These are phyloP conservation scores for Eucalyptus camaldulensis DNA, from an alignment of 345 rosid species.

Conservation along the genomic window DNA sequence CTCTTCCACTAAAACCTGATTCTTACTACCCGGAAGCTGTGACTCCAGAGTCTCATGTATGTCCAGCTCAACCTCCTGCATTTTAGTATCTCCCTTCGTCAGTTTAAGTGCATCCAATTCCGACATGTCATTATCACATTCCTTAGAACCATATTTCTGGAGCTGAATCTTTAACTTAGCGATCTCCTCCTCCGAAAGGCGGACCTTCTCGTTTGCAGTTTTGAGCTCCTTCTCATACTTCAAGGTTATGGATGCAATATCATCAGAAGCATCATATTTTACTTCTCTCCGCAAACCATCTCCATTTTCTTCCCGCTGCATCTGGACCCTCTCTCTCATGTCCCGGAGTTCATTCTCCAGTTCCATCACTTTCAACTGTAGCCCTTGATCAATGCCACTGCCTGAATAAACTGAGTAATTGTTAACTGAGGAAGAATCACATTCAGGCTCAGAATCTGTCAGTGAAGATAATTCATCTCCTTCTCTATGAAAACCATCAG, in stretches of 20 bases:
- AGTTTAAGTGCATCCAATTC: slow-evolving; percentile 6
- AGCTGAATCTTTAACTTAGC: slow-evolving; percentile 35
- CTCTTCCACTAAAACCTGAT: slow-evolving; percentile 29
- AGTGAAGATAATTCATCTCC: slow-evolving; percentile 57
- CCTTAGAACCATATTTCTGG: slow-evolving; percentile 18
- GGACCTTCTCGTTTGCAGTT: slow-evolving; percentile 35
- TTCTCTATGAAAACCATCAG: slow-evolving; percentile 43
- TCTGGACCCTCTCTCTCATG: slow-evolving; percentile 37
- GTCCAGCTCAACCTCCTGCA: slow-evolving; percentile 6
- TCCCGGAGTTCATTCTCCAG: slow-evolving; percentile 54
- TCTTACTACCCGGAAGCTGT: slow-evolving; percentile 8
- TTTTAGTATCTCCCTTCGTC: slow-evolving; percentile 2
- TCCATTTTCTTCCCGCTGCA: slow-evolving; percentile 27
- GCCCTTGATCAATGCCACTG: slow-evolving; percentile 30
- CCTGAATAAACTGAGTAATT: slow-evolving; percentile 36
- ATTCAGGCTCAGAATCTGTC: slow-evolving; percentile 61
- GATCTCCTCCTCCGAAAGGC: slow-evolving; percentile 39
- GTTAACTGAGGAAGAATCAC: slow-evolving; percentile 63
- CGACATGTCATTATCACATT: slow-evolving; percentile 3
- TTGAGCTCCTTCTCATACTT: slow-evolving; percentile 48
- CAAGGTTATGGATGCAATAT: slow-evolving; percentile 22
- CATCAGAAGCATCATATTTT: slow-evolving; percentile 16
- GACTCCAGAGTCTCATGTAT: background rate
- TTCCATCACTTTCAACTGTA: slow-evolving; percentile 29
- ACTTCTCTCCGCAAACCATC: slow-evolving; percentile 14